A percentile compares a stretch with the other conserved stretches of the same genome.
Conservation (phyloP, 2,329 filamentous ascomycete species). For the Calonectria crousiana region DNA sequence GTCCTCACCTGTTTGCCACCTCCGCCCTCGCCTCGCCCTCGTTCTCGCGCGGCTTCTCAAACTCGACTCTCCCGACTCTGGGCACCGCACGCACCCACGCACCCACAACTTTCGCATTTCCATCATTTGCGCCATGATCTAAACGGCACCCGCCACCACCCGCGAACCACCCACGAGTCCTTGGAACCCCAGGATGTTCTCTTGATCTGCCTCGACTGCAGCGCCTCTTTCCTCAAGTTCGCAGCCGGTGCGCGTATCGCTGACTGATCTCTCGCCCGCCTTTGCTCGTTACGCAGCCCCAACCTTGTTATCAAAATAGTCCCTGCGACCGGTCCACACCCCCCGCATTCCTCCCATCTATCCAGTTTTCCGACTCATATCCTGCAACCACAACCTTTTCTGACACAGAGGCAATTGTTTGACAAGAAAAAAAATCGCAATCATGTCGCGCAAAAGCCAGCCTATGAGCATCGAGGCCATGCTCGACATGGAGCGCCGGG, state of each 20-base stretch:
- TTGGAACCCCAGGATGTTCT: conserved; percentile 32
- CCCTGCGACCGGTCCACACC: conserved; percentile 13
- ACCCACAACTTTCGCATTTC: conserved; percentile 2
- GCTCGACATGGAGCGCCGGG: conserved; percentile 81
- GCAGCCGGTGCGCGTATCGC: conserved; percentile 2
- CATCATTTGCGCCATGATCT: conserved; percentile 26
- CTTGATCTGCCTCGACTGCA: conserved; percentile 24
- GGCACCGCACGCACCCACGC: neutral
- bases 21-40: neutral
- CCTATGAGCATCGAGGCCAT: conserved; percentile 82
- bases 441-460: conserved; percentile 48
- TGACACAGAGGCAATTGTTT: conserved; percentile 13
- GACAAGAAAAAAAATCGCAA: conserved; percentile 24
- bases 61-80: neutral
- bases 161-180: conserved; percentile 18
- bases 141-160: conserved; percentile 16
- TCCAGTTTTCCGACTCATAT: neutral
- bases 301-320: conserved; percentile 4
- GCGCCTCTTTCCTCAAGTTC: conserved; percentile 23
- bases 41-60: neutral
- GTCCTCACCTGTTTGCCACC: neutral
- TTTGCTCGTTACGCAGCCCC: neutral
- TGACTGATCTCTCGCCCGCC: conserved; percentile 4
- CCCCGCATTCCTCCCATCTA: conserved; percentile 23
- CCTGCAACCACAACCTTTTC: neutral